phyloP scores from a whole-genome alignment of 805 yeast genomes.

The Starmerella apis region DNA sequence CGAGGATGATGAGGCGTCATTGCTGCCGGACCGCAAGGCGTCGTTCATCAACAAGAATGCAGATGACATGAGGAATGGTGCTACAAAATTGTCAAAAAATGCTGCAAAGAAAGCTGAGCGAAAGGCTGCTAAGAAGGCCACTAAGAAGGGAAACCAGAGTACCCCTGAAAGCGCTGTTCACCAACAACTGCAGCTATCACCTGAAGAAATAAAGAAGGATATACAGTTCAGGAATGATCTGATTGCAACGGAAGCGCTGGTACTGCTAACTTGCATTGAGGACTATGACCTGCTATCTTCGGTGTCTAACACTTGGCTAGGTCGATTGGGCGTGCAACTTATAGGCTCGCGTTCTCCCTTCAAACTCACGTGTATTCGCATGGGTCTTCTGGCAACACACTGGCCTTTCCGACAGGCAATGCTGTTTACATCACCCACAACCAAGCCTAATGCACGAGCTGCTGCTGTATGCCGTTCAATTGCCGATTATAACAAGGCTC shows the following conservation, averaged over 20 bases:
- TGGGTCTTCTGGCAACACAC: slow-evolving; percentile 38
- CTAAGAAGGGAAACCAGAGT: slow-evolving; percentile 20
- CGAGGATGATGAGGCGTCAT: slow-evolving; percentile 15
- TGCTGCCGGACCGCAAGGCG: slow-evolving; percentile 16
- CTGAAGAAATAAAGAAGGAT: slow-evolving; percentile 27
- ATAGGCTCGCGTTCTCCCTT: slow-evolving; percentile 32
- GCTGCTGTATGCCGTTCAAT: slow-evolving; percentile 36
- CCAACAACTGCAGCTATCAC: slow-evolving; percentile 22
- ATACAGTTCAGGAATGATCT: slow-evolving; percentile 32
- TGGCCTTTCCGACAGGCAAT: slow-evolving; percentile 39
- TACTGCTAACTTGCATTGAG: slow-evolving; percentile 34
- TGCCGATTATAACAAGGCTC: slow-evolving; percentile 32
- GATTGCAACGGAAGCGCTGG: slow-evolving; percentile 36
- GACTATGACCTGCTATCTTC: slow-evolving; percentile 35
- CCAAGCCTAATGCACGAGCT: slow-evolving; percentile 35
- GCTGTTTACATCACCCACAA: slow-evolving; percentile 35
- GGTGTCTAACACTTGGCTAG: slow-evolving; percentile 26
- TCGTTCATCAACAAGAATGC: slow-evolving; percentile 17
- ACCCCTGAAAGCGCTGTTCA: slow-evolving; percentile 15
- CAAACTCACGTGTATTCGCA: slow-evolving; percentile 33
- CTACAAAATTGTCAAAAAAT: slow-evolving; percentile 27
- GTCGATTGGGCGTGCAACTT: slow-evolving; percentile 23
- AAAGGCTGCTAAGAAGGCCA: slow-evolving; percentile 27
- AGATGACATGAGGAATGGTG: slow-evolving; percentile 9
- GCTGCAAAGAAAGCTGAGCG: slow-evolving; percentile 27